Evolutionary conservation across 148 eudicot genomes (phyloP), one percentile per base, ranked within the genome.

Genomic region (Vaccinium myrtillus): DNA sequence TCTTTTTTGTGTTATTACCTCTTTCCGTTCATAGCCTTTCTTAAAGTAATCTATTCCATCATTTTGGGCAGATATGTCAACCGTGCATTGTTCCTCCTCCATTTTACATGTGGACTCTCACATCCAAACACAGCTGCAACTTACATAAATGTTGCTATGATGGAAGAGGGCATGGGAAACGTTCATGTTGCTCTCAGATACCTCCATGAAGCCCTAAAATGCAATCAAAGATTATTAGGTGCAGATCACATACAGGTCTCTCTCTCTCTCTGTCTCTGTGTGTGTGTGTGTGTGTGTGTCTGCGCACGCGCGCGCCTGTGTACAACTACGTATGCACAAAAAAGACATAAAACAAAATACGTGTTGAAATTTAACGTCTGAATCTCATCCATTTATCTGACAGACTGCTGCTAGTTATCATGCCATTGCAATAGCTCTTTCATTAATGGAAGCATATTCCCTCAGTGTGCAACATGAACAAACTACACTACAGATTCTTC

Each of bases 321-420:
- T 5, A 82, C 54, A 48, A 30, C 78, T 49, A 80, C 48, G 39
- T 39, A 21, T 59, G 19, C 49, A 18, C 18, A 7, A 79, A 11
- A 1, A 56, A 30, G 3, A 49, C 53, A 39, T 39, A 80, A 80
- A 39, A 15, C 10, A 5, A 79, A 55, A 55, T 30, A 55, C 49
- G 11, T 53, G 1, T 7, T 27, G 19, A 74, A 75, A 51, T 21
- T 27, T 74, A 56, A 21, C 43, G 53, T 65, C 48, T 51, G 70
- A 36, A 25, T 71, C 30, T 8, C 61, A 48, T 48, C 21, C 74
- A 56, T 90, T 82, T 55, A 23, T 85, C 27, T 84, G 49, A 49
- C 93, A 97, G 98, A 97, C 99, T 90, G 99, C 99, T 91, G 99
- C 99, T 78, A 97, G 99, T 88, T 97, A 97, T 90, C 99, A 97